These are phyloP conservation scores for Phytophthora vignae DNA, from an alignment of 352 stramenopile genomes.

Conservation along the genomic window DNA sequence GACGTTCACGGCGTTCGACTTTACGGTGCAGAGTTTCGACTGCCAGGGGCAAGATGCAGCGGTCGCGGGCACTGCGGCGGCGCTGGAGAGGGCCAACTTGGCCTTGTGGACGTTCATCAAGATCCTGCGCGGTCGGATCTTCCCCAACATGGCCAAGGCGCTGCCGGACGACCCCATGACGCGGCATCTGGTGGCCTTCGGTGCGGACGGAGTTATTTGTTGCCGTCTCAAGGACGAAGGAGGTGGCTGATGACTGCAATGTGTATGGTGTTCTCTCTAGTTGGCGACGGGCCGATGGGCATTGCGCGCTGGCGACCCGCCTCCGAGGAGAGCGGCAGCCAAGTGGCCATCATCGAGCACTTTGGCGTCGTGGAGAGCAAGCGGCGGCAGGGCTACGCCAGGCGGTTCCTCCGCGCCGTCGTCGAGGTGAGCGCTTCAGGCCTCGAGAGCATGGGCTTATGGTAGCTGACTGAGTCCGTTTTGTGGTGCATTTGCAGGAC, in stretches of 20 bases:
- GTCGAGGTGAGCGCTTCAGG: slow-evolving; percentile 46
- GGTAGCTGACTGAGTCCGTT: too few species aligned
- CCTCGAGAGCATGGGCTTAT: too few species aligned
- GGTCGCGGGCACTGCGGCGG: slow-evolving; percentile 29
- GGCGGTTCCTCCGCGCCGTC: slow-evolving; percentile 54
- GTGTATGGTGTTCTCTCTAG: slow-evolving; percentile 28
- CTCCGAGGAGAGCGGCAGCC: slow-evolving; percentile 44
- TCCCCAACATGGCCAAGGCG: slow-evolving; percentile 36
- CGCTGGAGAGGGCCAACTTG: slow-evolving; percentile 34
- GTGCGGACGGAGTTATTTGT: slow-evolving; percentile 34
- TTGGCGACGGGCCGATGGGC: slow-evolving; percentile 76
- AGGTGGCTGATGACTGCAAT: neutral
- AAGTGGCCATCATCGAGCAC: slow-evolving; percentile 64
- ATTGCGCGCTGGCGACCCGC: slow-evolving; percentile 58
- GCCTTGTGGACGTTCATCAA: slow-evolving; percentile 61
- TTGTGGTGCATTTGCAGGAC: slow-evolving; percentile 43
- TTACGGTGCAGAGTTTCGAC: slow-evolving; percentile 64
- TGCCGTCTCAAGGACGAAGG: too few species aligned
- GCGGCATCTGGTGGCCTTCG: slow-evolving; percentile 70
- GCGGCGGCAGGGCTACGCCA: slow-evolving; percentile 59
- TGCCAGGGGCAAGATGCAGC: slow-evolving; percentile 44
- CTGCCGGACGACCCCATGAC: slow-evolving; percentile 46
- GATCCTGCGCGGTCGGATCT: slow-evolving; percentile 62
- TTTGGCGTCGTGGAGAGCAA: slow-evolving; percentile 67
- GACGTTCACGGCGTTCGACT: slow-evolving; percentile 46